Evolutionary conservation across 306 rosid genomes (phyloP).

Genomic region (Notholithocarpus densiflorus): DNA sequence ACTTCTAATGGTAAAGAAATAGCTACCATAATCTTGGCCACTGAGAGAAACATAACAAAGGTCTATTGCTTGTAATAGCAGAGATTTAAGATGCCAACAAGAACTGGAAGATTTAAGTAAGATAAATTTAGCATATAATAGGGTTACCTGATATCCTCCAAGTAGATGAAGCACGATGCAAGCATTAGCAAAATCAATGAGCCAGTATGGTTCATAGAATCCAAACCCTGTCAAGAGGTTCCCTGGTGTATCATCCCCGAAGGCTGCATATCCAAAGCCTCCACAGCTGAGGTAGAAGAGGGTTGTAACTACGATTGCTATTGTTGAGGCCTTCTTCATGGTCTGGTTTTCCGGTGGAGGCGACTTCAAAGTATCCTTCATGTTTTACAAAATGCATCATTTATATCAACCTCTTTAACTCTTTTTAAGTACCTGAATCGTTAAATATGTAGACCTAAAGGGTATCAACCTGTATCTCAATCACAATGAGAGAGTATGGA

Average conservation of each 20-base stretch:
- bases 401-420: conserved; percentile 6
- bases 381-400: conserved; percentile 8
- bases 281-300: conserved; percentile 70
- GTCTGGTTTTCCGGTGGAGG: conserved; percentile 72
- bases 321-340: conserved; percentile 59
- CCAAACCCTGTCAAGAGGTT: conserved; percentile 69
- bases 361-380: conserved; percentile 84
- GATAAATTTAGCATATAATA: not conserved
- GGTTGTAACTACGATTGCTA: conserved; percentile 47
- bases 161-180: conserved; percentile 73
- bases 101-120: not conserved
- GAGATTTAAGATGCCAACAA: not conserved
- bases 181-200: conserved; percentile 64
- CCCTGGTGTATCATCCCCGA: conserved; percentile 66
- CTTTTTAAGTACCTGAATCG: too few relatives aligned
- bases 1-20: too few relatives aligned
- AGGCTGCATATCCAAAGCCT: conserved; percentile 75
- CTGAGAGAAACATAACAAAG: too few relatives aligned
- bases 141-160: conserved; percentile 77
- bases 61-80: too few relatives aligned
- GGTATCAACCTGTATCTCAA: conserved; percentile 69
- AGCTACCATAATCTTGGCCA: too few relatives aligned
- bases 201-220: conserved; percentile 49
- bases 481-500: conserved; percentile 80
- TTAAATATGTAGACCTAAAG: not conserved